phyloP scores from a whole-genome alignment of 1,139 yeast genomes.

The Tardiomyces digboiensis region DNA sequence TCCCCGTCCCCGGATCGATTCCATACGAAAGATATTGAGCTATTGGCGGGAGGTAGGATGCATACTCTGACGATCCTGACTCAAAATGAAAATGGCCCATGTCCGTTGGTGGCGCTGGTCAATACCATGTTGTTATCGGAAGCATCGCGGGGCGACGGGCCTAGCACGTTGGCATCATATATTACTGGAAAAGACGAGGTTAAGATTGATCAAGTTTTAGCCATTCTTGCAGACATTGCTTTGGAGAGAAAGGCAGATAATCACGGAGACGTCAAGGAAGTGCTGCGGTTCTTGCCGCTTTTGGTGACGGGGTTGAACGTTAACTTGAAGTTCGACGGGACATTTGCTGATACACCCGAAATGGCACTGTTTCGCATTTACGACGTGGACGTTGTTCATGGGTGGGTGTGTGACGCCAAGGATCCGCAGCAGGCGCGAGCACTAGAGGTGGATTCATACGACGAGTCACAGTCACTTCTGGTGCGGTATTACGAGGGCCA shows the following conservation, averaged over 20 bases:
- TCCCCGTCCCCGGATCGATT: not conserved
- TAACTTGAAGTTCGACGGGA: conserved; percentile 62
- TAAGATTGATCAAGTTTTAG: conserved; percentile 20
- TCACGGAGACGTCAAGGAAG: conserved; percentile 25
- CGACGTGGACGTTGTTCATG: conserved; percentile 39
- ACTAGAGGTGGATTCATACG: conserved; percentile 33
- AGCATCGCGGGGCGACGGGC: conserved; percentile 2
- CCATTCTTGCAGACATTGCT: conserved; percentile 29
- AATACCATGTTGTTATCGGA: conserved; percentile 44
- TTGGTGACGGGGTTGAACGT: conserved; percentile 67
- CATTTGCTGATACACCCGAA: conserved; percentile 40
- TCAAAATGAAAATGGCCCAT: conserved; percentile 82
- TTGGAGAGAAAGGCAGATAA: conserved; percentile 15
- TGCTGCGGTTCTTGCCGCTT: conserved; percentile 47
- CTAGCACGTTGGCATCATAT: conserved; percentile 4
- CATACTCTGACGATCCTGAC: conserved; percentile 34
- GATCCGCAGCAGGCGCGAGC: conserved; percentile 26
- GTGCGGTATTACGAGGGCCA: conserved; percentile 23
- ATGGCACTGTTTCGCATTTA: conserved; percentile 37
- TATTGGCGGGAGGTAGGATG: not conserved
- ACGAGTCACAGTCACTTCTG: conserved; percentile 34
- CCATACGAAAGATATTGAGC: not conserved
- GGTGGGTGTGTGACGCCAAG: conserved; percentile 37
- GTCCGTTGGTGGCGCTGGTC: conserved; percentile 76
- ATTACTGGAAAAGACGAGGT: conserved; percentile 16